Evolutionary conservation across 495 filamentous ascomycete genomes (phyloP).

Genomic region (Lepidopterella palustris): DNA sequence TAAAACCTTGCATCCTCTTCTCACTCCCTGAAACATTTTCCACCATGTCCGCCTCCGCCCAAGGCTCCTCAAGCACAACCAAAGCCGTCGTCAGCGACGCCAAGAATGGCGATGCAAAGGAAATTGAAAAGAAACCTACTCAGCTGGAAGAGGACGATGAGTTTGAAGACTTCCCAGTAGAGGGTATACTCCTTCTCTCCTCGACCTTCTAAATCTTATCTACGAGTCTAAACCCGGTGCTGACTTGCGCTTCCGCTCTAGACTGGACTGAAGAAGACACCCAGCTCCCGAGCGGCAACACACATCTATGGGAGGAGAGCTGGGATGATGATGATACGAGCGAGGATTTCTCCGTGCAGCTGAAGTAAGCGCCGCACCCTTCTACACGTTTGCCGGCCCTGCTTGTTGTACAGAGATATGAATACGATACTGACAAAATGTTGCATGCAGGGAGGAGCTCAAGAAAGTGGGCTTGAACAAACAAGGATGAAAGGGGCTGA

Average conservation of each 20-base stretch:
- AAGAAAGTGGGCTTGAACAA: conserved; percentile 82
- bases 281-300: conserved; percentile 63
- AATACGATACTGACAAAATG: background rate
- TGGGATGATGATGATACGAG: conserved; percentile 98
- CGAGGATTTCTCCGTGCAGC: conserved; percentile 91
- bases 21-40: background rate
- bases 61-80: conserved; percentile 26
- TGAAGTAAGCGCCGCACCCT: conserved; percentile 61
- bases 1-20: too few relatives aligned
- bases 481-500: conserved; percentile 34
- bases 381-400: background rate
- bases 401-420: background rate
- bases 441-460: conserved; percentile 76
- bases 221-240: background rate
- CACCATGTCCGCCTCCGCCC: conserved; percentile 39
- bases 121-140: conserved; percentile 48
- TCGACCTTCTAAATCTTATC: background rate
- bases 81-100: conserved; percentile 31
- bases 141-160: conserved; percentile 95
- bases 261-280: conserved; percentile 86
- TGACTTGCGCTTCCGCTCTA: conserved; percentile 31
- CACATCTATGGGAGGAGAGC: conserved; percentile 97
- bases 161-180: conserved; percentile 97
- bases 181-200: conserved; percentile 54
- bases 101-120: conserved; percentile 39